These are phyloP conservation scores for Ophioceras dolichostomum DNA, from an alignment of 2,329 filamentous ascomycete species.

Conservation along the genomic window DNA sequence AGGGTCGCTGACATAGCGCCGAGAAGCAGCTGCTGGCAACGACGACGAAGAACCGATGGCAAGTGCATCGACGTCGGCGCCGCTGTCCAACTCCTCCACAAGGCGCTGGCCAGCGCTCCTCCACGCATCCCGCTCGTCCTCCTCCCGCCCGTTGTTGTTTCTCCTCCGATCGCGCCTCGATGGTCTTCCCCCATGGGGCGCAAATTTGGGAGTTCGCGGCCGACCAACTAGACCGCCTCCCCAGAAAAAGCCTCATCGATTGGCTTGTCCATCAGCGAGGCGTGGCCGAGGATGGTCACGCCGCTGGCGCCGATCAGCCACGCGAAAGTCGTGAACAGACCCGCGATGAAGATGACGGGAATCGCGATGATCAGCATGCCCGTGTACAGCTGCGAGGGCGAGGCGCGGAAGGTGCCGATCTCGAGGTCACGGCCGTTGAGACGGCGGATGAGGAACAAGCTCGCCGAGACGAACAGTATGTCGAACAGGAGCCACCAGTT, in stretches of 20 bases:
- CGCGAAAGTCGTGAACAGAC: conserved; percentile 71
- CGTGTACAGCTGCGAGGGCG: conserved; percentile 89
- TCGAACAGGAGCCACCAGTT: conserved; percentile 82
- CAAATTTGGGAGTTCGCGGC: conserved; percentile 94
- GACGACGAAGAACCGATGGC: conserved; percentile 9
- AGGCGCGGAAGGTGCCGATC: conserved; percentile 70
- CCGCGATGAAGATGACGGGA: conserved; percentile 74
- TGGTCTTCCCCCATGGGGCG: conserved; percentile 99
- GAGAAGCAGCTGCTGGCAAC: too few relatives aligned
- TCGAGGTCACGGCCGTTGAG: conserved; percentile 82
- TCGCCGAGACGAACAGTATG: conserved; percentile 74
- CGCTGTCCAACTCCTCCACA: conserved; percentile 59
- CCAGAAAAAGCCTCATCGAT: conserved; percentile 99
- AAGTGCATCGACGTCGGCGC: conserved; percentile 37
- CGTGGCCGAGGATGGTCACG: conserved; percentile 89
- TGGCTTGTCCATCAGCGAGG: conserved; percentile 91
- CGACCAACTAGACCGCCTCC: conserved; percentile 99
- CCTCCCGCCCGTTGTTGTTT: conserved; percentile 36
- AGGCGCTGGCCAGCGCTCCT: conserved; percentile 24
- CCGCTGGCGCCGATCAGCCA: conserved; percentile 95
- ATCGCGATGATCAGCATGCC: conserved; percentile 71
- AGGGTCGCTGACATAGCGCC: conserved; percentile 45
- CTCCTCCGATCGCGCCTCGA: conserved; percentile 67
- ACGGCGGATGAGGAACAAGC: conserved; percentile 86
- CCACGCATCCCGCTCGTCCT: conserved; percentile 29